Percentiles rank a stretch among this genome's conserved stretches.
These are phyloP conservation scores for Zarea fungicola DNA, from an alignment of 2,329 filamentous ascomycete species.

Conservation along the genomic window DNA sequence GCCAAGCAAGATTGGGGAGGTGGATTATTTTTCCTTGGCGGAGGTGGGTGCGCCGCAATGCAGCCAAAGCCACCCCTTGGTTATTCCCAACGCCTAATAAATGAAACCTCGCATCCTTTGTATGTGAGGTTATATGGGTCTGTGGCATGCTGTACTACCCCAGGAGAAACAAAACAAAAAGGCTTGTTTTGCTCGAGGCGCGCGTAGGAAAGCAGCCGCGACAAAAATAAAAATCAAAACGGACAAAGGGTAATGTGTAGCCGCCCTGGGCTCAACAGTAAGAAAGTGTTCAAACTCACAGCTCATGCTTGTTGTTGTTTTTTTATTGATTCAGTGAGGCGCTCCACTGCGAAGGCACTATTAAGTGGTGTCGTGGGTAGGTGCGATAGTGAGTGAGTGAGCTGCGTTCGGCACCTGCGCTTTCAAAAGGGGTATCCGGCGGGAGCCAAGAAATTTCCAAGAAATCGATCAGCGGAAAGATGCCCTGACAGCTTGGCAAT, in stretches of 20 bases:
- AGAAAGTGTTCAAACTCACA: constrained; percentile 5
- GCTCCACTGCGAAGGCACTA: constrained; percentile 1
- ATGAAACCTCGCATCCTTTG: too few relatives aligned
- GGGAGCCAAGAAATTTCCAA: constrained; percentile 8
- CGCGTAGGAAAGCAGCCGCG: neutral
- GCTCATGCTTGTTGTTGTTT: too few relatives aligned
- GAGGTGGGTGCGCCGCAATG: neutral
- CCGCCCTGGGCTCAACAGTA: neutral
- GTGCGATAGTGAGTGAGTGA: neutral
- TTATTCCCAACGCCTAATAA: too few relatives aligned
- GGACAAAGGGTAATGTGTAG: too few relatives aligned
- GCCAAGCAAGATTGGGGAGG: neutral
- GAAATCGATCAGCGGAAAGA: constrained; percentile 1
- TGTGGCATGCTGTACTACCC: neutral
- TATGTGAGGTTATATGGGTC: too few relatives aligned
- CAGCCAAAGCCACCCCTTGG: too few relatives aligned
- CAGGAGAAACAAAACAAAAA: neutral
- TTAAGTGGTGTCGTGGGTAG: neutral
- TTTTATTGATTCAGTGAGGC: constrained; percentile 3
- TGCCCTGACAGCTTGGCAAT: neutral
- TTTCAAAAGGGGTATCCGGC: neutral
- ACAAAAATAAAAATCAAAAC: neutral
- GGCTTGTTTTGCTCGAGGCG: neutral
- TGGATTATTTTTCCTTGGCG: neutral
- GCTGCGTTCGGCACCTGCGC: neutral